Evolutionary conservation across 2,329 filamentous ascomycete species (phyloP), one percentile per base, ranked within the genome.

Genomic region (Aspergillus spinulosporus): DNA sequence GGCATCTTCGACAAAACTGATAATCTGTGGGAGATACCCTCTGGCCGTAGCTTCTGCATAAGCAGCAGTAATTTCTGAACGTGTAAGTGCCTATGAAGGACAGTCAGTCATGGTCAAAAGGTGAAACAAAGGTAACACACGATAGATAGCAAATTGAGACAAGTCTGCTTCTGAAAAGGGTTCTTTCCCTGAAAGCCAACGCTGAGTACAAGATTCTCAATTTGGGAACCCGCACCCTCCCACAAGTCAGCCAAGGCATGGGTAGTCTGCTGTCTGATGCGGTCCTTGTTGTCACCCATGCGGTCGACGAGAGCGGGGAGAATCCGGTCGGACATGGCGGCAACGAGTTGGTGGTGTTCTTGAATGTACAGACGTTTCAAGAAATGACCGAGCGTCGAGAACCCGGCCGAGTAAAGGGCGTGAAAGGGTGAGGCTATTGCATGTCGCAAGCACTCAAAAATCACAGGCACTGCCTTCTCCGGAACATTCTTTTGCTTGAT

Each of bases 401-500:
- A 93, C 57, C 90, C 92, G 51, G 90, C 89, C 56, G 89, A 88
- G 62, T 88, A 86, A 59, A 96, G 86, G 34, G 85, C 84, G 43
- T 87, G 87, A 67, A 95, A 89, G 66, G 89, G 87, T 42, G 90
- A 89, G 52, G 81, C 78, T 63, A 93, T 88, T 58, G 90, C 89
- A 52, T 86, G 77, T 61, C 88, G 88, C 67, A 95, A 81, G 61
- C 88, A 89, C 59, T 97, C 91, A 75, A 96, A 95, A 61, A 96
- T 84, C 56, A 84, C 80, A 28, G 84, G 76, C 65, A 95, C 83
- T 66, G 82, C 82, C 40, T 64, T 62, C 34, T 95, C 90, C 59
- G 91, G 90, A 45, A 96, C 90, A 77, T 92, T 92, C 71, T 89
- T 88, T 74, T 96, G 92, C 75, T 96, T 96, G 80, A 96, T 96